Evolutionary conservation across 805 yeast genomes (phyloP).

Genomic region (Debaryomyces hansenii): DNA sequence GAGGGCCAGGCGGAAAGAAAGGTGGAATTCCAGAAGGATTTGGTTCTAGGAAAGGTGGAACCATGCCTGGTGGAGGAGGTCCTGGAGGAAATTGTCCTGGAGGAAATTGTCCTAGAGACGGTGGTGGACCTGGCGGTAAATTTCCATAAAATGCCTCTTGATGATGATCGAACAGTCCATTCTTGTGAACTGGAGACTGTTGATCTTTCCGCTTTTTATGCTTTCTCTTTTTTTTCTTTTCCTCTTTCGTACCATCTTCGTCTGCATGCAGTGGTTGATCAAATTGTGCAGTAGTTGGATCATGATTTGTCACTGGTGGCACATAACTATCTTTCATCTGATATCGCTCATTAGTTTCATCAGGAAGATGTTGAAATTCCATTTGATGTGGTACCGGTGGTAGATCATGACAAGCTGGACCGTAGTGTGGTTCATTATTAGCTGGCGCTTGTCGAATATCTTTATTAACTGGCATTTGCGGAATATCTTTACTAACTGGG

Average conservation of each 20-base stretch:
- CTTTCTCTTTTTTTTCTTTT: conserved; percentile 1
- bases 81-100: conserved; percentile 1
- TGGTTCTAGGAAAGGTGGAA: neutral
- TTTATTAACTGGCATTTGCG: too few relatives aligned
- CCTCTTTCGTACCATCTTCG: neutral
- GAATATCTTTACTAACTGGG: too few relatives aligned
- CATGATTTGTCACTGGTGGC: neutral
- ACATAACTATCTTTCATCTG: conserved; percentile 1
- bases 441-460: too few relatives aligned
- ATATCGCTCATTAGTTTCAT: neutral
- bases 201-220: neutral
- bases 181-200: neutral
- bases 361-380: neutral
- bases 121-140: neutral
- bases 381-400: too few relatives aligned
- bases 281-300: neutral
- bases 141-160: neutral
- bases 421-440: too few relatives aligned
- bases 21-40: conserved; percentile 1
- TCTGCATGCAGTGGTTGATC: too few relatives aligned
- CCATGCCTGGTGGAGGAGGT: conserved; percentile 5
- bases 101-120: neutral
- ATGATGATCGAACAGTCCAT: neutral
- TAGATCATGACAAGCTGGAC: too few relatives aligned
- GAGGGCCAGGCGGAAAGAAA: neutral